Percentiles rank a stretch among this genome's conserved stretches.
phyloP scores from a whole-genome alignment of 148 eudicot genomes.

The Diospyros kaki region DNA sequence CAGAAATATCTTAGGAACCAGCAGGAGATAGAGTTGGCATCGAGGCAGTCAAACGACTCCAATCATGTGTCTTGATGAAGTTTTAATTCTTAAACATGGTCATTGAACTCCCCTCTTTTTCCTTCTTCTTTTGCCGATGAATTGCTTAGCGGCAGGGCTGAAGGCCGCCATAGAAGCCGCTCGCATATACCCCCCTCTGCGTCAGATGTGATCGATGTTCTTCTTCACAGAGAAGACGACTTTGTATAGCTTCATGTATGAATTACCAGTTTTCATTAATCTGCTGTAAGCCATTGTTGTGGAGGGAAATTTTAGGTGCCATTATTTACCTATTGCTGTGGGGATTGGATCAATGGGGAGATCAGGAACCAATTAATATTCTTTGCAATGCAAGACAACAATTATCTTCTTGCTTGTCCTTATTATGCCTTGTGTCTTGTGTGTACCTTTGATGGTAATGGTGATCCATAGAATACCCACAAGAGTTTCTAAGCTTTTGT shows the following conservation, averaged over 20 bases:
- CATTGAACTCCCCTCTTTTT: background rate
- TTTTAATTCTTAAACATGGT: background rate
- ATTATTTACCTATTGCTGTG: background rate
- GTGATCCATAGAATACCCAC: too few species aligned
- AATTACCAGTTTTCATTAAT: too few species aligned
- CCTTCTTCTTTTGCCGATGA: background rate
- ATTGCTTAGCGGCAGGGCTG: too few species aligned
- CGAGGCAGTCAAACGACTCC: slow-evolving; percentile 9
- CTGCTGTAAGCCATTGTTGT: background rate
- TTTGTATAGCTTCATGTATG: too few species aligned
- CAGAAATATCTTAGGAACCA: slow-evolving; percentile 21
- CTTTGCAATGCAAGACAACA: slow-evolving; percentile 10
- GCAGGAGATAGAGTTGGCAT: slow-evolving; percentile 18
- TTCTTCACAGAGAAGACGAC: too few species aligned
- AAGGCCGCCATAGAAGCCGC: background rate
- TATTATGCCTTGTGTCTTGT: background rate
- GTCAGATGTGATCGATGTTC: too few species aligned
- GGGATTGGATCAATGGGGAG: background rate
- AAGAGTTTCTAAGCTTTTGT: too few species aligned
- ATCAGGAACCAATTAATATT: slow-evolving; percentile 9
- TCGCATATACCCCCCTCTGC: background rate
- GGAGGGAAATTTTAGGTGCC: background rate
- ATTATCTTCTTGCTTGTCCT: slow-evolving; percentile 5
- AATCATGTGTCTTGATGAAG: slow-evolving; percentile 7
- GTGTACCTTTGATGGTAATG: too few species aligned